Percentiles rank a stretch among this genome's conserved stretches.
These are phyloP conservation scores for Infundibulicybe gibba DNA, from an alignment of 768 basidiomycete genomes.

Conservation along the genomic window DNA sequence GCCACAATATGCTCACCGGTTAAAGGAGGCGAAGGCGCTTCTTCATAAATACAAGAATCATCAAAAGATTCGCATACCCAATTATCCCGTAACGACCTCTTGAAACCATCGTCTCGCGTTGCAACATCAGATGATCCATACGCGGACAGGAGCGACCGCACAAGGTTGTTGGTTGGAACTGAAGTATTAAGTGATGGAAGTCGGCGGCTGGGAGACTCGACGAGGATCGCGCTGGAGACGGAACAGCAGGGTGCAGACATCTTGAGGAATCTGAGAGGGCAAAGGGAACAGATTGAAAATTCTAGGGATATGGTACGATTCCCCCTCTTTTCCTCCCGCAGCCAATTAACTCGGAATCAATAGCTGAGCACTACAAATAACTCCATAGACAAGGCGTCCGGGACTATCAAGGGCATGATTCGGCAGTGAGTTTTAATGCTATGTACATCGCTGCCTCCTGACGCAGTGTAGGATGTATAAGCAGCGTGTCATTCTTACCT, in stretches of 20 bases:
- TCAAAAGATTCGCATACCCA: constrained; percentile 71
- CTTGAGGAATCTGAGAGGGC: constrained; percentile 69
- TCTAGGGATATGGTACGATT: constrained; percentile 72
- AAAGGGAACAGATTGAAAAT: constrained; percentile 90
- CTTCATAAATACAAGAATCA: constrained; percentile 72
- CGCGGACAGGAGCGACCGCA: constrained; percentile 57
- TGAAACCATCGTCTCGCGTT: constrained; percentile 17
- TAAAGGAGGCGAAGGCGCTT: constrained; percentile 68
- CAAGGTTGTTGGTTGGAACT: constrained; percentile 70
- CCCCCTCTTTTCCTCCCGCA: not conserved
- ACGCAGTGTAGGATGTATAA: constrained; percentile 78
- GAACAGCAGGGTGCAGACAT: constrained; percentile 92
- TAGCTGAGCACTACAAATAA: constrained; percentile 80
- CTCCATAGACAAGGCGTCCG: constrained; percentile 82
- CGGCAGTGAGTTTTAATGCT: constrained; percentile 57
- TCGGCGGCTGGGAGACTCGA: constrained; percentile 70
- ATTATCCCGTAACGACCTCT: constrained; percentile 64
- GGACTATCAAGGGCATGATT: constrained; percentile 91
- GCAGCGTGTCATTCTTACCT: constrained; percentile 76
- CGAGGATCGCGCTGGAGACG: constrained; percentile 87
- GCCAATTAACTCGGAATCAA: not conserved
- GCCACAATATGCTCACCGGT: constrained; percentile 59
- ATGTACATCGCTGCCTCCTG: not conserved
- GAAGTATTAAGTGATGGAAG: constrained; percentile 72
- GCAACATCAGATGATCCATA: constrained; percentile 69